Evolutionary conservation across 768 basidiomycete genomes (phyloP).

Genomic region (Mycena latifolia): DNA sequence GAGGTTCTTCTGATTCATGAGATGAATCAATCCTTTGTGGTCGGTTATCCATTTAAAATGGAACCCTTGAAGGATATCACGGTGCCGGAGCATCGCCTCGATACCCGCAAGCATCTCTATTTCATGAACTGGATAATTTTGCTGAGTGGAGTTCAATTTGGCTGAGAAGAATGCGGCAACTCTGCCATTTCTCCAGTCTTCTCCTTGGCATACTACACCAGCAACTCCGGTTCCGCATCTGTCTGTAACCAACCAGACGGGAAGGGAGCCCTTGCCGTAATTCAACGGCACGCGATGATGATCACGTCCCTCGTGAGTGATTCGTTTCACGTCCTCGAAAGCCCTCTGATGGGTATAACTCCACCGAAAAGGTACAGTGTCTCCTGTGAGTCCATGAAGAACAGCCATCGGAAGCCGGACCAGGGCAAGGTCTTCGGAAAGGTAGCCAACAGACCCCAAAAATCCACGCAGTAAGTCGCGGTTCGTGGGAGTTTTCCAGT

Average conservation of each 20-base stretch:
- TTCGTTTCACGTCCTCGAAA: not conserved
- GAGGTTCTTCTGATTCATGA: not conserved
- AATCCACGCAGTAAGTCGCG: not conserved
- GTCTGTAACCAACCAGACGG: not conserved
- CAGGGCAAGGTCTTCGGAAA: not conserved
- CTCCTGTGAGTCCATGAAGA: not conserved
- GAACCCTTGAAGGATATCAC: not conserved
- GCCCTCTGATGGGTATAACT: not conserved
- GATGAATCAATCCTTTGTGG: not conserved
- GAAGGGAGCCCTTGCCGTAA: not conserved
- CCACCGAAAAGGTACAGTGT: not conserved
- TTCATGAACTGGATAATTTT: not conserved
- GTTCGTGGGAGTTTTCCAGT: not conserved
- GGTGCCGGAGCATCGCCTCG: not conserved
- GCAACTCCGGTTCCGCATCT: not conserved
- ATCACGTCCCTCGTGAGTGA: not conserved
- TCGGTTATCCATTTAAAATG: not conserved
- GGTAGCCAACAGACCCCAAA: not conserved
- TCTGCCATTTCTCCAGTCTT: not conserved
- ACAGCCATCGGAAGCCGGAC: not conserved
- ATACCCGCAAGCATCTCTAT: not conserved
- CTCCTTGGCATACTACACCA: not conserved
- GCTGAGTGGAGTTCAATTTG: not conserved
- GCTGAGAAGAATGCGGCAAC: not conserved
- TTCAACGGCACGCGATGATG: not conserved